These are phyloP conservation scores for Cardamine occulta DNA, from an alignment of 345 rosid species.

Conservation along the genomic window DNA sequence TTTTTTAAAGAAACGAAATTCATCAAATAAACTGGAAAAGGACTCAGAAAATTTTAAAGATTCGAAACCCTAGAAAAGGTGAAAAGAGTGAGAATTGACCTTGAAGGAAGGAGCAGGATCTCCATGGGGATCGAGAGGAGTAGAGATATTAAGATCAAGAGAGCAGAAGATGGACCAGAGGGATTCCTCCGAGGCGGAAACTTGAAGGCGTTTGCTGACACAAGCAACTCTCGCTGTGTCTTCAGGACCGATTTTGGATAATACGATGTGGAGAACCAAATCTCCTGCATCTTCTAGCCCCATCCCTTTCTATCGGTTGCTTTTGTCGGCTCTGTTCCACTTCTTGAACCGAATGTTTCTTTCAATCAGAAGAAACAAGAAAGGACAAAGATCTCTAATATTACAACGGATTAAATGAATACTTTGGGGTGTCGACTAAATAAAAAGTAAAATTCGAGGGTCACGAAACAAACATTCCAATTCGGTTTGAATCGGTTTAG, in stretches of 20 bases:
- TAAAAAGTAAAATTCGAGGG: conserved; percentile 4
- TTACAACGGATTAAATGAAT: neutral
- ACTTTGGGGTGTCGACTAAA: conserved; percentile 12
- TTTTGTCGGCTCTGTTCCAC: conserved; percentile 1
- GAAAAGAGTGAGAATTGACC: conserved; percentile 45
- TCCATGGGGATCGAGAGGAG: conserved; percentile 72
- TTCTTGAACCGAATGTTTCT: conserved; percentile 1
- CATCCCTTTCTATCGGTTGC: conserved; percentile 41
- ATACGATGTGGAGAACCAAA: conserved; percentile 57
- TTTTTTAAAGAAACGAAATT: too few species aligned
- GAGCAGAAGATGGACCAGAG: conserved; percentile 74
- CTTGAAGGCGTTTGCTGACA: conserved; percentile 56
- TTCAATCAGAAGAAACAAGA: neutral
- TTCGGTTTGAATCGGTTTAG: neutral
- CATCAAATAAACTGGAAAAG: neutral
- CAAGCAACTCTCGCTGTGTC: conserved; percentile 56
- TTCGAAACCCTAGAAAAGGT: conserved; percentile 8
- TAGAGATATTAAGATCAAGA: conserved; percentile 61
- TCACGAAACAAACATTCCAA: neutral
- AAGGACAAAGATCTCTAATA: neutral
- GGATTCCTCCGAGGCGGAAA: conserved; percentile 63
- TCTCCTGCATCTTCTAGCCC: conserved; percentile 69
- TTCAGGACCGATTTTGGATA: conserved; percentile 59
- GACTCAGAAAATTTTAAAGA: neutral
- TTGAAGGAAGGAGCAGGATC: conserved; percentile 67